Base-by-base conservation (phyloP, 2,329 filamentous ascomycete species). In the Mycocentrospora acerina region DNA sequence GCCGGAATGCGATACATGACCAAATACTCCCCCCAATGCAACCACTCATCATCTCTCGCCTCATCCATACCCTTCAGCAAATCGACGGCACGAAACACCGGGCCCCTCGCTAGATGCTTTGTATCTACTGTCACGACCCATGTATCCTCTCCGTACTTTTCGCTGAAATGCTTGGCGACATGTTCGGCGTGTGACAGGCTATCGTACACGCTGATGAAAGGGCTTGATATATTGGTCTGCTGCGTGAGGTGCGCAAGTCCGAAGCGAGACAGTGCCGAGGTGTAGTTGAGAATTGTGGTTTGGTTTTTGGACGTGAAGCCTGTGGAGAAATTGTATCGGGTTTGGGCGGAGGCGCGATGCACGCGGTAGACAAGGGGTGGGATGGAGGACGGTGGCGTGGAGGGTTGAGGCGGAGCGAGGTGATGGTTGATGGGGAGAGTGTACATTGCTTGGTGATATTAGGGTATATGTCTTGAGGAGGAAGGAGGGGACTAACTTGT, bases 241-340 rank as follows among this genome's bases (percentile, higher is more conserved):
- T 52, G 52, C 45, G 57, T 47, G 7, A 65, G 42, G 13, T 62
- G 59, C 7, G 59, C 57, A 38, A 61, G 51, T 6, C 56, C 55
- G 42, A 62, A 62, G 33, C 57, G 56, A 1, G 42, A 49, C 12
- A 59, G 46, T 1, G 42, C 40, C 1, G 51, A 53, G 2, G 46
- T 51, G 35, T 51, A 53, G 48, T 53, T 55, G 16, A 62, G 40
- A 38, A 65, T 59, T 1, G 63, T 66, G 32, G 59, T 59, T 37
- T 65, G 63, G 47, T 66, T 66, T 18, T 64, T 64, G 4, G 62
- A 43, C 19, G 37, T 46, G 53, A 66, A 66, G 35, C 63, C 63
- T 0, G 46, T 53, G 29, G 41, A 34, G 49, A 62, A 62, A 17
- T 51, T 31, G 49, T 64, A 66, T 3, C 47, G 48, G 7, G 63